Base-by-base conservation (phyloP, 169 alveolate species). In the Babesia ovis region DNA sequence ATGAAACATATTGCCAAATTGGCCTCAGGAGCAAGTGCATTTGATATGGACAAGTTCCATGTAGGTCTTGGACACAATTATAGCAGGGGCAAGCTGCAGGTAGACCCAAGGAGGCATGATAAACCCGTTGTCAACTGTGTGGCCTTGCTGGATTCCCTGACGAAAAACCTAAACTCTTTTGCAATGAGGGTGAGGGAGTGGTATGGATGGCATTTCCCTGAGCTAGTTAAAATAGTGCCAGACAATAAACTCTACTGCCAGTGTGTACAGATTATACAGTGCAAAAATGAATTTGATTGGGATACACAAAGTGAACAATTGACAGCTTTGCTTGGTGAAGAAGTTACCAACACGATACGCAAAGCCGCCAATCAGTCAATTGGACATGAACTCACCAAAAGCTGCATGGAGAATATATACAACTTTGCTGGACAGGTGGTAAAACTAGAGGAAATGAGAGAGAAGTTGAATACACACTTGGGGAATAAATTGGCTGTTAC, bases 181-280 rank as follows among this genome's bases (percentile, higher is more conserved):
- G 92, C 97, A 66, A 97, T 97, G 99, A 91, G 99, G 82, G 95
- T 96, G 16, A 93, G 96, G 76, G 99, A 97, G 77, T 97, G 99
- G 99, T 98, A 95, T 84, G 97, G 99, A 39, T 98, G 99, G 99
- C 99, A 98, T 89, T 98, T 98, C 94, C 99, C 99, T 12, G 99
- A 98, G 88, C 95, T 98, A 46, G 90, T 91, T 22, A 96, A 95
- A 84, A 97, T 98, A 54, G 96, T 98, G 56, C 91, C 95, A 0
- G 99, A 98, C 86, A 97, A 95, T 84, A 82, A 91, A 32, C 88
- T 92, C 70, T 98, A 92, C 90, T 94, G 98, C 37, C 92, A 95
- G 80, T 81, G 90, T 23, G 98, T 95, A 3, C 77, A 84, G 22
- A 75, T 94, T 55, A 90, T 96, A 29, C 90, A 91, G 64, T 83